phyloP scores from a whole-genome alignment of 495 filamentous ascomycete species.

The Glarea lozoyensis region DNA sequence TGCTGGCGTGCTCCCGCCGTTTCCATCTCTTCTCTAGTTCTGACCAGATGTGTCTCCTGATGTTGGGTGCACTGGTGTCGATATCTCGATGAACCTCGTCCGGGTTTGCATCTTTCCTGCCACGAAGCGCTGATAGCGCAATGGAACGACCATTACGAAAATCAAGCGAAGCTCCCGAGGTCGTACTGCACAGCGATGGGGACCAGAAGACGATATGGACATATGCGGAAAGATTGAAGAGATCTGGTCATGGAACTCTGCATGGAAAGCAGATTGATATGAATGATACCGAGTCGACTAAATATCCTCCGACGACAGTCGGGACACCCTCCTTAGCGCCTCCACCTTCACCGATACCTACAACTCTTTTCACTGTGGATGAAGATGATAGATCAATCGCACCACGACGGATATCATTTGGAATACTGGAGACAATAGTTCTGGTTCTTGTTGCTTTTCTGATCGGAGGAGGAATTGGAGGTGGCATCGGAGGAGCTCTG shows the following conservation, averaged over 20 bases:
- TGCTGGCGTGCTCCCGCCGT: neutral
- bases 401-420: neutral
- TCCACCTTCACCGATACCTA: neutral
- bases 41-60: too few relatives aligned
- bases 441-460: slow-evolving; percentile 8
- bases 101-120: neutral
- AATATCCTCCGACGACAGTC: neutral
- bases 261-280: neutral
- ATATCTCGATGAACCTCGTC: neutral
- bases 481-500: slow-evolving; percentile 10
- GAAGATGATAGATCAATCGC: neutral
- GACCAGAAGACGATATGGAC: neutral
- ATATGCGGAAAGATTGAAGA: neutral
- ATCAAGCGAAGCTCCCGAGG: slow-evolving; percentile 12
- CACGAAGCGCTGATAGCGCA: neutral
- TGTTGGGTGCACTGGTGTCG: neutral
- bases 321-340: neutral
- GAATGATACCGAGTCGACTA: neutral
- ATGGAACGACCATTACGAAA: slow-evolving; percentile 1
- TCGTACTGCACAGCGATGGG: slow-evolving; percentile 1
- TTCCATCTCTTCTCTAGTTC: neutral
- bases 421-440: slow-evolving; percentile 1
- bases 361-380: neutral
- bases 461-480: slow-evolving; percentile 14
- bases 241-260: neutral